Evolutionary conservation across 192 early-diverging fungal genomes (phyloP).

Genomic region (Podila epicladia): DNA sequence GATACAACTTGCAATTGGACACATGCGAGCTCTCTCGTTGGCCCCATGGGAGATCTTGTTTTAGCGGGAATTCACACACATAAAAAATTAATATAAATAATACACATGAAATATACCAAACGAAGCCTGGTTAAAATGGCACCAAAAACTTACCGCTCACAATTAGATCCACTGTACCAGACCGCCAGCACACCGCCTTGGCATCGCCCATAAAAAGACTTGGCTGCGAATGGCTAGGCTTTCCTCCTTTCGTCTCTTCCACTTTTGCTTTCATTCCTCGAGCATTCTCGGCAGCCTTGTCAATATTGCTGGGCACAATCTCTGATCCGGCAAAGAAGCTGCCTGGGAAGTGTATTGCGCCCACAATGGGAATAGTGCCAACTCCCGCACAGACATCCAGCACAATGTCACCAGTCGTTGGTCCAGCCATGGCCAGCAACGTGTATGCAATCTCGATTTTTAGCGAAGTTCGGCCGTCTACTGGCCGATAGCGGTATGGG

Average conservation of each 20-base stretch:
- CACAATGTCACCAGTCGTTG: constrained; percentile 53
- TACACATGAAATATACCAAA: not conserved
- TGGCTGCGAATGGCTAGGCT: not conserved
- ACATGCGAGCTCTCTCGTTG: constrained; percentile 38
- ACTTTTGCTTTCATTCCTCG: constrained; percentile 16
- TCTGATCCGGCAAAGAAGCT: constrained; percentile 53
- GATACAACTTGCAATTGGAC: constrained; percentile 55
- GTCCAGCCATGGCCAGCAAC: constrained; percentile 35
- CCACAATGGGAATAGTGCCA: constrained; percentile 52
- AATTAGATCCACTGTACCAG: constrained; percentile 25
- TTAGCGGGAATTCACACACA: not conserved
- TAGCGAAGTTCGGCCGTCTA: constrained; percentile 54
- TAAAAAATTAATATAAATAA: not conserved
- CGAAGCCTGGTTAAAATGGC: not conserved
- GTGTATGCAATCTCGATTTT: constrained; percentile 55
- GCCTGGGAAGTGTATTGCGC: constrained; percentile 48
- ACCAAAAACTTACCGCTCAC: constrained; percentile 23
- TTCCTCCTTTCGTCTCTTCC: not conserved
- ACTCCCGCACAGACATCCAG: constrained; percentile 58
- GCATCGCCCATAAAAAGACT: constrained; percentile 32
- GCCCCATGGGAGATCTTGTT: constrained; percentile 43
- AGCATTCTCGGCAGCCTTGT: constrained; percentile 27
- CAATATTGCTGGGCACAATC: constrained; percentile 20
- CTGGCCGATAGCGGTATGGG: constrained; percentile 51
- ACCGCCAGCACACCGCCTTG: constrained; percentile 18